phyloP scores from a whole-genome alignment of 805 yeast genomes.

The Pichia exigua region DNA sequence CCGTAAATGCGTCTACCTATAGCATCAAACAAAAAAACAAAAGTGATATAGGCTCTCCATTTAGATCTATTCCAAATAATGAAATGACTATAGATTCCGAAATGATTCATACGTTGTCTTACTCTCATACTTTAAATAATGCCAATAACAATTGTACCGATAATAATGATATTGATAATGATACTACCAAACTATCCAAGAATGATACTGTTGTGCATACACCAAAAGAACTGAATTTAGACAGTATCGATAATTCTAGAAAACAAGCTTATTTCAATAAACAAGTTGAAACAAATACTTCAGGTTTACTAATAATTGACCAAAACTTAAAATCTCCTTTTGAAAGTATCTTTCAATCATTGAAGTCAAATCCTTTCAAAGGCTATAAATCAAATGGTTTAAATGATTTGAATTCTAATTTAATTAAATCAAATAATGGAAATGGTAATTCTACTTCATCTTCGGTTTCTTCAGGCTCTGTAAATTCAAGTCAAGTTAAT shows the following conservation, averaged over 20 bases:
- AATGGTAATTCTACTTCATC: not conserved
- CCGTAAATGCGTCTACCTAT: not conserved
- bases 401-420: not conserved
- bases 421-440: not conserved
- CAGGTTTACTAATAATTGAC: conserved; percentile 22
- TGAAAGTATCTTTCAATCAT: conserved; percentile 17
- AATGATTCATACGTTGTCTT: not conserved
- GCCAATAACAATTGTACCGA: not conserved
- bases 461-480: not conserved
- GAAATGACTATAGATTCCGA: not conserved
- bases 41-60: not conserved
- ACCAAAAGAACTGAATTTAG: not conserved
- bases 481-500: not conserved
- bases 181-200: not conserved
- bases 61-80: not conserved
- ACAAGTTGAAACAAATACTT: conserved; percentile 11
- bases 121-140: not conserved
- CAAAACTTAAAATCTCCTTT: conserved; percentile 24
- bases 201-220: not conserved
- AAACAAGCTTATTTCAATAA: not conserved
- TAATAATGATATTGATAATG: not conserved
- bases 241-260: not conserved
- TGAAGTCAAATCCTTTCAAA: conserved; percentile 22
- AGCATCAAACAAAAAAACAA: not conserved
- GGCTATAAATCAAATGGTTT: conserved; percentile 20